Conservation (phyloP, 352 stramenopile species). For the Globisporangium uncinulatum region DNA sequence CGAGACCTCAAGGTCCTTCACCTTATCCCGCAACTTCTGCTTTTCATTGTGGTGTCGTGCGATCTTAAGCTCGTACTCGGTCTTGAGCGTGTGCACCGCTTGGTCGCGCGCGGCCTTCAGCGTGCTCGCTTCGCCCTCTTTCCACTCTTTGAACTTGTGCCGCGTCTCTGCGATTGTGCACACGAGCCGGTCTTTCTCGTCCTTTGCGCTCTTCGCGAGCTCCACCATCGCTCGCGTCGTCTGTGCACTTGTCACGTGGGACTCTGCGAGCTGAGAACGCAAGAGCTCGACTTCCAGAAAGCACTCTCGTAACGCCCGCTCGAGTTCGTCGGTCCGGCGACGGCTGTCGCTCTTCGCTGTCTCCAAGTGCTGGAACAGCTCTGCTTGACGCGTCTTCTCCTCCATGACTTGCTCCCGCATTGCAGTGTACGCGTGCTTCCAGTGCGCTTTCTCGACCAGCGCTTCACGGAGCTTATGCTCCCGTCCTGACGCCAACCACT, state of each 20-base stretch:
- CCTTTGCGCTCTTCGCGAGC: constrained; percentile 25
- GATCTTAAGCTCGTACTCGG: constrained; percentile 68
- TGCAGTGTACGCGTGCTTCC: constrained; percentile 57
- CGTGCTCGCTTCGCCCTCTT: constrained; percentile 36
- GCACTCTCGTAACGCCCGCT: constrained; percentile 18
- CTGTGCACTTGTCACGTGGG: constrained; percentile 31
- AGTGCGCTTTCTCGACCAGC: constrained; percentile 62
- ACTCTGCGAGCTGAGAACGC: constrained; percentile 33
- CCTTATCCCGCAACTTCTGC: constrained; percentile 65
- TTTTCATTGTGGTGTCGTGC: constrained; percentile 65
- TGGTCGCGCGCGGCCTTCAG: constrained; percentile 39
- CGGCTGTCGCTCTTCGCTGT: constrained; percentile 34
- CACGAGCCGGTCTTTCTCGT: constrained; percentile 56
- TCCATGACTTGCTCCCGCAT: constrained; percentile 54
- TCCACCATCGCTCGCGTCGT: constrained; percentile 41
- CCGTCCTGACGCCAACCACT: constrained; percentile 28
- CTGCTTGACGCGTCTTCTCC: constrained; percentile 68
- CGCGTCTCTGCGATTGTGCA: constrained; percentile 45
- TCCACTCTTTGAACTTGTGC: constrained; percentile 64
- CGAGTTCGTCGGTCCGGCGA: constrained; percentile 30
- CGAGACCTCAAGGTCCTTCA: constrained; percentile 68
- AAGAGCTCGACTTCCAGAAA: constrained; percentile 44
- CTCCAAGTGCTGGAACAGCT: constrained; percentile 52
- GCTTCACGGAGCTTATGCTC: constrained; percentile 56
- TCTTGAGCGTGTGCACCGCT: constrained; percentile 38